phyloP scores from a whole-genome alignment of 2,329 filamentous ascomycete species.

The Colletotrichum eremochloae region DNA sequence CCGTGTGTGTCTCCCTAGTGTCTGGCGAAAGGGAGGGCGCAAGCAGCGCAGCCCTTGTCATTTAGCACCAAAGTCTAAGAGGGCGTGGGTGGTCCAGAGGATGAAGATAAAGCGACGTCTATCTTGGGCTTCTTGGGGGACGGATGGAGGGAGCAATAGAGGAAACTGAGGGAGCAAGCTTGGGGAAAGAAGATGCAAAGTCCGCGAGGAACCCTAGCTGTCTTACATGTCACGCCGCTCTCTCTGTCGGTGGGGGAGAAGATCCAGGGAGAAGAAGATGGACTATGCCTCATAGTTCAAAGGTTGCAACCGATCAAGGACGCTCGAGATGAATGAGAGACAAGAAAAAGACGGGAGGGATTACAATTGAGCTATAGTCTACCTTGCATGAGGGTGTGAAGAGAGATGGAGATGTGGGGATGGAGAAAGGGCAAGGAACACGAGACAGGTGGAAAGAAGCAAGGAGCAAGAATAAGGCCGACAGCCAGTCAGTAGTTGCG shows the following conservation, averaged over 20 bases:
- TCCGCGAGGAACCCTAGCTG: background rate
- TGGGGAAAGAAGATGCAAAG: constrained; percentile 21
- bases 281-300: constrained; percentile 4
- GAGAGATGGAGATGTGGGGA: constrained; percentile 16
- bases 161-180: background rate
- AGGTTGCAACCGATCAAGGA: constrained; percentile 18
- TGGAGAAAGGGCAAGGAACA: constrained; percentile 8
- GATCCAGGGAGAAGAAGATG: constrained; percentile 34
- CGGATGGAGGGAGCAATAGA: background rate
- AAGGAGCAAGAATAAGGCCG: constrained; percentile 28
- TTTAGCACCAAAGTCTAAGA: constrained; percentile 23
- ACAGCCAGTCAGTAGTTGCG: background rate
- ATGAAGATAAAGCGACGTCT: constrained; percentile 16
- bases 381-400: constrained; percentile 38
- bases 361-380: constrained; percentile 1
- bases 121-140: background rate
- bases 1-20: constrained; percentile 3
- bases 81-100: background rate
- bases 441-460: constrained; percentile 26
- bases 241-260: constrained; percentile 27
- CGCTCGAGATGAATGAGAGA: constrained; percentile 31
- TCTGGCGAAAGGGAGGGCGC: constrained; percentile 32
- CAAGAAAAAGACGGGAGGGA: constrained; percentile 22
- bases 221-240: constrained; percentile 33
- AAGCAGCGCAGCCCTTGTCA: constrained; percentile 20